Conservation (phyloP, 306 rosid genomes). For the Adenanthera pavonina region DNA sequence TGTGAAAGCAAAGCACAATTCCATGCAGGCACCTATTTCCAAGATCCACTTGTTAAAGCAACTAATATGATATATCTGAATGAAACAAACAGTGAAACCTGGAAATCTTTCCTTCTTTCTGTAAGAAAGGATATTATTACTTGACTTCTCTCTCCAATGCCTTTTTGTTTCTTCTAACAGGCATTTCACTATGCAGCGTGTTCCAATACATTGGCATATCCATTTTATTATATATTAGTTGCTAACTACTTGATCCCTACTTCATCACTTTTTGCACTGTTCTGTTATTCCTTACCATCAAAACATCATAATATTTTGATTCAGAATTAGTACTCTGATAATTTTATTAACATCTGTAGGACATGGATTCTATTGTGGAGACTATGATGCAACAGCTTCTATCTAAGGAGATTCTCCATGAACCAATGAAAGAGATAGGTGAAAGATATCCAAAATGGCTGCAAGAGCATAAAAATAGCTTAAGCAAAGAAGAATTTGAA, state of each 20-base stretch:
- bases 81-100: conserved; percentile 5
- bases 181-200: background rate
- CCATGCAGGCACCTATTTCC: background rate
- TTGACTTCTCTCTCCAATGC: background rate
- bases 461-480: conserved; percentile 77
- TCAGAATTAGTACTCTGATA: conserved; percentile 29
- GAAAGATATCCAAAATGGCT: conserved; percentile 97
- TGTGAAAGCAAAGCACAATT: background rate
- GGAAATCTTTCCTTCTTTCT: conserved; percentile 18
- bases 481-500: conserved; percentile 78
- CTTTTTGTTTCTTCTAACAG: background rate
- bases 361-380: conserved; percentile 90
- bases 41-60: background rate
- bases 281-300: background rate
- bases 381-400: conserved; percentile 96
- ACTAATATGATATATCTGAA: background rate
- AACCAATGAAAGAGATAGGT: conserved; percentile 97
- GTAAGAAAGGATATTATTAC: conserved; percentile 22
- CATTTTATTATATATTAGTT: background rate
- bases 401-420: conserved; percentile 94
- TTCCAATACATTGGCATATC: background rate
- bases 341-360: conserved; percentile 48
- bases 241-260: background rate
- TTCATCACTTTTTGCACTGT: background rate
- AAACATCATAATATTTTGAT: conserved; percentile 5